Base-by-base conservation (phyloP, 2,329 filamentous ascomycete species). In the Aureobasidium vineae region DNA sequence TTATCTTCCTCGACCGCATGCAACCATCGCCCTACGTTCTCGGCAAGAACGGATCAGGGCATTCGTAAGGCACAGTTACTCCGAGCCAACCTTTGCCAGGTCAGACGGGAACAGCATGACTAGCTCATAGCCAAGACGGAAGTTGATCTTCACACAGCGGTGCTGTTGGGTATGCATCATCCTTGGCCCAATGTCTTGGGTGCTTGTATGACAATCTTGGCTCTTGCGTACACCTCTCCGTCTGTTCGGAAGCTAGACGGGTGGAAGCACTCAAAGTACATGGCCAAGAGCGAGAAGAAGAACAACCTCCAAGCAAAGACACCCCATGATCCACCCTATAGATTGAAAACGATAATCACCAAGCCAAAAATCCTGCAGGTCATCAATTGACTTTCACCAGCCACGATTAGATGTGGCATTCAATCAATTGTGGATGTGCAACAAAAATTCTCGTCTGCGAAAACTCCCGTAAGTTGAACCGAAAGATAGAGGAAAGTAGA, bases 301-400 rank as follows among this genome's bases (percentile, higher is more conserved):
- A 31, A n/a, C 15, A n/a, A 2, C 43, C 16, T 31, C 47, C 23
- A 52, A n/a, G 49, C 11, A 50, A 31, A 52, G 19, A 50, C 47
- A 28, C 19, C 28, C 21, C 36, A 15, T 23, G 53, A 56, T 41
- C 53, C 53, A 56, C 36, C 21, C 5, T 21, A 33, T 36, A 56
- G 53, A 38, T 54, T 38, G 21, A 13, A 36, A 28, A 49, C 19
- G 23, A 31, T 11, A n/a, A 54, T 54, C 50, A n/a, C 10, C 36
- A 28, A 21, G 31, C 31, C n/a, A 38, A 28, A 40, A 41, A 11
- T 21, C 26, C 36, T 56, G 36, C 36, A 41, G 33, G 33, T 56
- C 53, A 41, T 54, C 23, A 10, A 54, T 54, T 38, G 36, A 41
- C 21, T 56, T 28, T 28, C 53, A 56, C 53, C 53, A 56, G 53